phyloP scores from a whole-genome alignment of 148 eudicot genomes.

The Chenopodium formosanum region DNA sequence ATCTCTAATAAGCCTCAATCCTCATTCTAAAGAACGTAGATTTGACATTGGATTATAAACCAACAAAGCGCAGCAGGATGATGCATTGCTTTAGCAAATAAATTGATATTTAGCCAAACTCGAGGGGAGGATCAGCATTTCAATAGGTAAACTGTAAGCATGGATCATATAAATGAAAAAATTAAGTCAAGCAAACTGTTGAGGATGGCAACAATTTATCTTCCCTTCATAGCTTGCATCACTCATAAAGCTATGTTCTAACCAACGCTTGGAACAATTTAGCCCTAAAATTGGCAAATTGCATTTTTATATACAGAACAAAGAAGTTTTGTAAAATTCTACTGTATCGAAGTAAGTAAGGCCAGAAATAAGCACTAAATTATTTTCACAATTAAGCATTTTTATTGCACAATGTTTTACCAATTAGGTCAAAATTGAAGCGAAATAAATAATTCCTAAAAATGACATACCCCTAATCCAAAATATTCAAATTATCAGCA shows the following conservation, averaged over 20 bases:
- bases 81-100: not conserved
- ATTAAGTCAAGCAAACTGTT: not conserved
- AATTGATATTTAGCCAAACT: not conserved
- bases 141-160: not conserved
- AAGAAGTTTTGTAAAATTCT: no score
- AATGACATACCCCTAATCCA: not conserved
- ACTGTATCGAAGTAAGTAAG: no score
- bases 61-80: not conserved
- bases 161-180: not conserved
- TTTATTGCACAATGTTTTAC: not conserved
- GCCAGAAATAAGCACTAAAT: not conserved
- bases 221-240: no score
- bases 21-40: not conserved
- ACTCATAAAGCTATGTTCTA: no score
- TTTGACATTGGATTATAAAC: not conserved
- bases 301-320: not conserved
- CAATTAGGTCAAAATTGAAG: not conserved
- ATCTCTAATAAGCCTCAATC: not conserved
- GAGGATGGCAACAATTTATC: not conserved
- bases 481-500: not conserved
- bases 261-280: no score
- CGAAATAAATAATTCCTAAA: not conserved
- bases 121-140: not conserved
- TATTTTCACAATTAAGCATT: not conserved
- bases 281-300: not conserved